phyloP scores from a whole-genome alignment of 148 eudicot species.

The Silene latifolia region DNA sequence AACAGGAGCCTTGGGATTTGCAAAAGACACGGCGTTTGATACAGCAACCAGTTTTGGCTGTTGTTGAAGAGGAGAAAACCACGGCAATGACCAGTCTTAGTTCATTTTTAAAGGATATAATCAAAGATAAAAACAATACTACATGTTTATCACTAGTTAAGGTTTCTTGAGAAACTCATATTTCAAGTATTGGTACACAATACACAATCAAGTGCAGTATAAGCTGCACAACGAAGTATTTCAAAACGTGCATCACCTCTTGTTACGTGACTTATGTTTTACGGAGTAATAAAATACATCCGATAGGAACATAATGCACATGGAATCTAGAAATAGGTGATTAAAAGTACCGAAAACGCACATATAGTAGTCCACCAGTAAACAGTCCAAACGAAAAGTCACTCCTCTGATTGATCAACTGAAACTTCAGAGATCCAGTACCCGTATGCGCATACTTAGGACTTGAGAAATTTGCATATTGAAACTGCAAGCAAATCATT shows the following conservation, averaged over 20 bases:
- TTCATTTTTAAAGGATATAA: neutral
- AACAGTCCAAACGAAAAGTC: conserved; percentile 79
- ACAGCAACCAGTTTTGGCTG: conserved; percentile 86
- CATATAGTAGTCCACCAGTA: conserved; percentile 66
- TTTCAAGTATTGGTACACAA: neutral
- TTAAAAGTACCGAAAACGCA: conserved; percentile 17
- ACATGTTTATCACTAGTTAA: neutral
- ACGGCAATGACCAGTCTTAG: neutral
- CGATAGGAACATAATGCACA: neutral
- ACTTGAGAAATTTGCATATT: conserved; percentile 66
- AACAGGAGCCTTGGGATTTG: conserved; percentile 55
- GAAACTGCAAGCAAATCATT: conserved; percentile 49
- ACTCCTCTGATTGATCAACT: conserved; percentile 79
- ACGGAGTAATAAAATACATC: neutral
- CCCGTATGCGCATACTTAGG: conserved; percentile 54
- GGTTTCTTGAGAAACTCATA: neutral
- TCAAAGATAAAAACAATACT: neutral
- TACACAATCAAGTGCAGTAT: too few relatives aligned
- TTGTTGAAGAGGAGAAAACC: conserved; percentile 5
- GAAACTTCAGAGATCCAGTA: conserved; percentile 63
- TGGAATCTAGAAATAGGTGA: neutral
- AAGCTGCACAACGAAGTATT: neutral
- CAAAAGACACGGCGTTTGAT: conserved; percentile 59
- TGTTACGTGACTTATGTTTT: neutral
- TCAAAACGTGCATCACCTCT: neutral